Conservation (phyloP, 208 protist species). For the Leptomonas pyrrhocoris region DNA sequence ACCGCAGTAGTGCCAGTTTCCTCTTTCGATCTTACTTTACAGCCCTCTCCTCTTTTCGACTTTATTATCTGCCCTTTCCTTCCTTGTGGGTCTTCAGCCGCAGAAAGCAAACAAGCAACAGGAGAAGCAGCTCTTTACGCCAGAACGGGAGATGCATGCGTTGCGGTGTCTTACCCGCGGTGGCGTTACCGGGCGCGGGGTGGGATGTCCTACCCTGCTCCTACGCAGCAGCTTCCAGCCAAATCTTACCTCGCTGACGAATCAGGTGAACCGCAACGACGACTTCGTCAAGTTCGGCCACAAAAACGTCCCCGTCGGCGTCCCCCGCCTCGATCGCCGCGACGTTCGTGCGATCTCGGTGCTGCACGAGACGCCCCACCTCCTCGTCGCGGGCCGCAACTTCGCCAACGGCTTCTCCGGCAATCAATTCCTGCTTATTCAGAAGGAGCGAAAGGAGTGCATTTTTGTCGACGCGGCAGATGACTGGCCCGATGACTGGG, state of each 20-base stretch:
- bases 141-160: not conserved
- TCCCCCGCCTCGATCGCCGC: conserved; percentile 75
- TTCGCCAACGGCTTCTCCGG: conserved; percentile 82
- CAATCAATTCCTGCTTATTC: conserved; percentile 88
- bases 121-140: not conserved
- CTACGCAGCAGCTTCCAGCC: conserved; percentile 56
- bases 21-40: too few species aligned
- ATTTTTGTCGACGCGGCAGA: conserved; percentile 88
- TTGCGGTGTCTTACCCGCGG: not conserved
- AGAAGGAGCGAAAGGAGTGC: conserved; percentile 65
- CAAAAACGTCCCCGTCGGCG: conserved; percentile 38
- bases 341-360: conserved; percentile 72
- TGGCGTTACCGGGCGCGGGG: not conserved
- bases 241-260: conserved; percentile 87
- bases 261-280: conserved; percentile 77
- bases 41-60: too few species aligned
- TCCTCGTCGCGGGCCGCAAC: conserved; percentile 79
- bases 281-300: conserved; percentile 75
- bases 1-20: too few species aligned
- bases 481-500: conserved; percentile 93
- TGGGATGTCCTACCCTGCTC: conserved; percentile 24
- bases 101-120: too few species aligned
- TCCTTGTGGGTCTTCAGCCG: too few species aligned
- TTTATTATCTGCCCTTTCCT: too few species aligned
- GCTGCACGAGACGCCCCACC: conserved; percentile 82